These are phyloP conservation scores for Graphilbum fragrans DNA, from an alignment of 2,329 filamentous ascomycete species.

Conservation along the genomic window DNA sequence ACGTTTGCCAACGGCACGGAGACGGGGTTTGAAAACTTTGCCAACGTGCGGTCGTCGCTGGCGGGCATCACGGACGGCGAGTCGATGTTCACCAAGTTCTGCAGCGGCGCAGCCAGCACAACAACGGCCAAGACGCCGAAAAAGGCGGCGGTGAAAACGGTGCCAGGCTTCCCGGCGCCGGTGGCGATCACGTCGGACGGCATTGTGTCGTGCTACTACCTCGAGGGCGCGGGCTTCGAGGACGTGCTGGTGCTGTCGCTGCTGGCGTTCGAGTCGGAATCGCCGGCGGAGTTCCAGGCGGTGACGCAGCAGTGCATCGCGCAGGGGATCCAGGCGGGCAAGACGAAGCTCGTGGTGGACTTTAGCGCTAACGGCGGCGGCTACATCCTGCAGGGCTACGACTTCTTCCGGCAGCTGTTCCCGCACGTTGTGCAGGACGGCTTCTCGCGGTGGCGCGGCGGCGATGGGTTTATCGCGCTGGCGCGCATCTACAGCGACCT, in stretches of 20 bases:
- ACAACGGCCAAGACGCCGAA: neutral
- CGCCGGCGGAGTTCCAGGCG: slow-evolving; percentile 19
- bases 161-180: slow-evolving; percentile 16
- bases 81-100: slow-evolving; percentile 22
- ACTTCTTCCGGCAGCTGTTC: slow-evolving; percentile 47
- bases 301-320: slow-evolving; percentile 22
- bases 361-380: slow-evolving; percentile 47
- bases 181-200: slow-evolving; percentile 16
- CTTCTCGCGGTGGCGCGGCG: slow-evolving; percentile 24
- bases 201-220: slow-evolving; percentile 21
- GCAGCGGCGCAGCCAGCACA: slow-evolving; percentile 9
- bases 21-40: slow-evolving; percentile 18
- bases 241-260: slow-evolving; percentile 21
- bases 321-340: slow-evolving; percentile 29
- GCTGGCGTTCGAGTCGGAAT: slow-evolving; percentile 14
- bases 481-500: slow-evolving; percentile 30
- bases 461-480: slow-evolving; percentile 28
- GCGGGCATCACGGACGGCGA: slow-evolving; percentile 18
- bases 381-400: slow-evolving; percentile 45
- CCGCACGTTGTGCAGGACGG: slow-evolving; percentile 22
- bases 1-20: slow-evolving; percentile 24
- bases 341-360: slow-evolving; percentile 49
- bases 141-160: neutral
- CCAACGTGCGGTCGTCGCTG: slow-evolving; percentile 17
- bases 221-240: slow-evolving; percentile 16